Base-by-base conservation (phyloP, 768 basidiomycete species). In the Chalciporus sphaerocephalus region DNA sequence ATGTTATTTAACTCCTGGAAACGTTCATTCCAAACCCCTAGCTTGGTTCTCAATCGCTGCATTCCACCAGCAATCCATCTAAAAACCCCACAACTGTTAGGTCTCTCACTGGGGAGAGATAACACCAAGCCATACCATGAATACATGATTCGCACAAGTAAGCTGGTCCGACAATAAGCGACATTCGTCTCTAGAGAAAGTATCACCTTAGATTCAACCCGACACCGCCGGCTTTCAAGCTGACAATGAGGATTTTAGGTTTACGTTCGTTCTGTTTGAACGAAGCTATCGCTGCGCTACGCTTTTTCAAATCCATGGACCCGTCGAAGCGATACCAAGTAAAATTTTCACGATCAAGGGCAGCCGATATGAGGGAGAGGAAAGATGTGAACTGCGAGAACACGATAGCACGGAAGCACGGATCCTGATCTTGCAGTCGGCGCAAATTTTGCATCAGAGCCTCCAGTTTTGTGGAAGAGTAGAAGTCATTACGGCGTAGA, bases 11-110 rank as follows among this genome's bases (percentile, higher is more conserved):
- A 34, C 13, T 5, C 11, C 15, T 32, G 30, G 10, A 23, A 6
- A 34, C 13, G 5, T 41, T 35, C 18, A 34, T n/a, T 12, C 6
- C 0, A 21, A 8, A n/a, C 37, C 42, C 44, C 1, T 53, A 80
- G 85, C 86, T 77, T 92, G 89, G 41, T 81, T 81, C 60, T 92
- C 90, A 4, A 76, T 81, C 0, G 88, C 87, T 5, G 85, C 79
- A 60, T 91, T 92, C 89, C 89, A 92, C 89, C 89, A 91, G 54
- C 87, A 92, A 57, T 91, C 89, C 88, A 92, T 92, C 88, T 91
- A 46, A 9, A 34, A 37, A n/a, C n/a, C n/a, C n/a, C n/a, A n/a
- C 25, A 45, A 2, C 32, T 38, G 40, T 55, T 35, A 51, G 45
- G 47, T 41, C 8, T n/a, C 12, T 10, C 2, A 11, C 22, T 18